These are phyloP conservation scores for Erysimum cheiranthoides DNA, from an alignment of 345 rosid species.

Conservation along the genomic window DNA sequence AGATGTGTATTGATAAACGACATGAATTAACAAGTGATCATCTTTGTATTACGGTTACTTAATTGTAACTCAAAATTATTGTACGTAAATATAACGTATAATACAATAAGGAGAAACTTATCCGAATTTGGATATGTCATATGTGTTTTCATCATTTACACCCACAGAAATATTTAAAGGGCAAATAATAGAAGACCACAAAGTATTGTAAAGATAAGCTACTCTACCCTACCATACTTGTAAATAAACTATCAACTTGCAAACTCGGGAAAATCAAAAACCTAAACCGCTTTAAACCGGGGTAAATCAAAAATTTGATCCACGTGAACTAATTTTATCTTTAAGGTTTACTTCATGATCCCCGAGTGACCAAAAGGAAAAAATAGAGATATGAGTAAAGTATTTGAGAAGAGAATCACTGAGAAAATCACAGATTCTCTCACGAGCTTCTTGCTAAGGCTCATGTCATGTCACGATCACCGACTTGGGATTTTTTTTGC, in stretches of 20 bases:
- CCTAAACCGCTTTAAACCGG: background rate
- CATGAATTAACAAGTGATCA: background rate
- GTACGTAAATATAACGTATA: slow-evolving; percentile 23
- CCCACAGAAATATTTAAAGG: slow-evolving; percentile 35
- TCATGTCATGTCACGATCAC: slow-evolving; percentile 44
- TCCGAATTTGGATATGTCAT: slow-evolving; percentile 40
- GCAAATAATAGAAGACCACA: slow-evolving; percentile 45
- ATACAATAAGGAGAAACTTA: slow-evolving; percentile 16
- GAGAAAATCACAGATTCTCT: slow-evolving; percentile 29
- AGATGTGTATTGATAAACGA: background rate
- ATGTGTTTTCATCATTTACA: slow-evolving; percentile 35
- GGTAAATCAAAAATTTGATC: slow-evolving; percentile 1
- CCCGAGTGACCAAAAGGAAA: background rate
- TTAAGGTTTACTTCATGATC: slow-evolving; percentile 2
- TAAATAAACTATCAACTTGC: slow-evolving; percentile 27
- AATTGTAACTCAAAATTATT: slow-evolving; percentile 3
- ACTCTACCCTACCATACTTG: slow-evolving; percentile 15
- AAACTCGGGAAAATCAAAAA: slow-evolving; percentile 10
- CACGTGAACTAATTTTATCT: background rate
- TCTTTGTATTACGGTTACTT: background rate
- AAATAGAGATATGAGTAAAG: background rate
- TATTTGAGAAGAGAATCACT: slow-evolving; percentile 8
- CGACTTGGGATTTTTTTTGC: slow-evolving; percentile 28
- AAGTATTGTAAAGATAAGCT: slow-evolving; percentile 34
- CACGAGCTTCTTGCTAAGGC: slow-evolving; percentile 32